phyloP scores from a whole-genome alignment of 305 asterid genomes.

The Fraxinus sp. region DNA sequence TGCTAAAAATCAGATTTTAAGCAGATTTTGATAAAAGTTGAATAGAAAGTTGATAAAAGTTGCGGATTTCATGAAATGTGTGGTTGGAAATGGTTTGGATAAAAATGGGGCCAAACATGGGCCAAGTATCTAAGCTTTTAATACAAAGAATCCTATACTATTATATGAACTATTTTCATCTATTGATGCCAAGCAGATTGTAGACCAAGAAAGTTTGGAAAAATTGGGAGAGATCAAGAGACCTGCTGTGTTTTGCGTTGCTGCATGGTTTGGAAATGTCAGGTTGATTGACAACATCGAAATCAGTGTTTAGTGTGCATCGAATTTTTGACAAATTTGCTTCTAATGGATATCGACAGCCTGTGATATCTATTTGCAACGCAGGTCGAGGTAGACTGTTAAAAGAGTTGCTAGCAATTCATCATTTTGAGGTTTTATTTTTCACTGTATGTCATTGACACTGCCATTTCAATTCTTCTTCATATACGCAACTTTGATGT shows the following conservation, averaged over 20 bases:
- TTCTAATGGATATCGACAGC: background rate
- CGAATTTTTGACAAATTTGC: background rate
- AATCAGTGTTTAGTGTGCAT: conserved; percentile 31
- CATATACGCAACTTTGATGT: background rate
- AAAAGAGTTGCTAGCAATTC: background rate
- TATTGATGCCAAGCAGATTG: conserved; percentile 53
- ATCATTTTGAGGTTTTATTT: background rate
- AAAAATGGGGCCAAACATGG: background rate
- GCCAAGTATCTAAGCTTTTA: background rate
- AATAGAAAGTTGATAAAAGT: background rate
- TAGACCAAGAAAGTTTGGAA: conserved; percentile 72
- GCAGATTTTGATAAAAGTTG: background rate
- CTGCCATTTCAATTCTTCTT: background rate
- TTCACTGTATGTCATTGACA: background rate
- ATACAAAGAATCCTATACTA: background rate
- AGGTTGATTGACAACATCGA: conserved; percentile 89
- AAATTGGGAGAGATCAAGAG: conserved; percentile 50
- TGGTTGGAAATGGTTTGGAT: background rate
- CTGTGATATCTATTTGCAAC: background rate
- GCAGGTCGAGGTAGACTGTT: background rate
- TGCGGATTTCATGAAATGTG: background rate
- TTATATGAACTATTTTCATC: background rate
- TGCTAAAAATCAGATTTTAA: too few species aligned
- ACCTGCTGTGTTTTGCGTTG: conserved; percentile 75
- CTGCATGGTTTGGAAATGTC: conserved; percentile 85